Conservation (phyloP, 2,329 filamentous ascomycete genomes). For the Cytospora paraplurivora region DNA sequence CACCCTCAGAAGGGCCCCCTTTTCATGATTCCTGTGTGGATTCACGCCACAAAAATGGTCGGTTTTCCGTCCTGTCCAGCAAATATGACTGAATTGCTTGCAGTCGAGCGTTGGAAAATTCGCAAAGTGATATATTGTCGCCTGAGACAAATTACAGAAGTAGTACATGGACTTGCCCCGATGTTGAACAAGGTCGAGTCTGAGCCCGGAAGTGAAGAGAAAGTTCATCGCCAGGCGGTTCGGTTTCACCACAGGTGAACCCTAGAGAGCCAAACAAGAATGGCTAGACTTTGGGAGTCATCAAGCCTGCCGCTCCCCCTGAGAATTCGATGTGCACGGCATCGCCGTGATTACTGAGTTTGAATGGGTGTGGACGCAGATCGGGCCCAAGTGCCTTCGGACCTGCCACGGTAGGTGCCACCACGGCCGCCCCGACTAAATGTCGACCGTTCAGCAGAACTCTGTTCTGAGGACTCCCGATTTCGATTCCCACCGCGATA, state of each 20-base stretch:
- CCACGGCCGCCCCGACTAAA: conserved; percentile 42
- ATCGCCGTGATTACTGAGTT: conserved; percentile 29
- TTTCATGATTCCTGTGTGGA: conserved; percentile 6
- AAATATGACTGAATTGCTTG: conserved; percentile 7
- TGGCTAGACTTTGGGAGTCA: conserved; percentile 1
- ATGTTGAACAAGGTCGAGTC: conserved; percentile 11
- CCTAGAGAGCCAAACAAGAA: conserved; percentile 15
- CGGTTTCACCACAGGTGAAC: conserved; percentile 17
- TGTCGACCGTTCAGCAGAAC: conserved; percentile 30
- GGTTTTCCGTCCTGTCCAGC: conserved; percentile 21
- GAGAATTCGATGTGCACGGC: background rate
- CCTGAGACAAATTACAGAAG: conserved; percentile 21
- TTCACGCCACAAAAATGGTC: conserved; percentile 9
- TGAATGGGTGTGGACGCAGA: conserved; percentile 32
- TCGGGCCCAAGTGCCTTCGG: conserved; percentile 46
- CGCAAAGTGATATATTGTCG: conserved; percentile 13
- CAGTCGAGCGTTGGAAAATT: conserved; percentile 15
- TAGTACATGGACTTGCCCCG: conserved; percentile 24
- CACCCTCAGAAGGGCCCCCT: background rate
- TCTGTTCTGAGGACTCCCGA: conserved; percentile 36
- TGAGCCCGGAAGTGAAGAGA: conserved; percentile 18
- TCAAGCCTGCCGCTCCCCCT: conserved; percentile 1
- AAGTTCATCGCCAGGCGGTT: conserved; percentile 12
- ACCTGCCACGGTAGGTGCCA: conserved; percentile 44
- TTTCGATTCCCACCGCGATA: conserved; percentile 28